Percentiles rank a stretch among this genome's conserved stretches.
Conservation (phyloP, 495 filamentous ascomycete species). For the Sporormia fimetaria region DNA sequence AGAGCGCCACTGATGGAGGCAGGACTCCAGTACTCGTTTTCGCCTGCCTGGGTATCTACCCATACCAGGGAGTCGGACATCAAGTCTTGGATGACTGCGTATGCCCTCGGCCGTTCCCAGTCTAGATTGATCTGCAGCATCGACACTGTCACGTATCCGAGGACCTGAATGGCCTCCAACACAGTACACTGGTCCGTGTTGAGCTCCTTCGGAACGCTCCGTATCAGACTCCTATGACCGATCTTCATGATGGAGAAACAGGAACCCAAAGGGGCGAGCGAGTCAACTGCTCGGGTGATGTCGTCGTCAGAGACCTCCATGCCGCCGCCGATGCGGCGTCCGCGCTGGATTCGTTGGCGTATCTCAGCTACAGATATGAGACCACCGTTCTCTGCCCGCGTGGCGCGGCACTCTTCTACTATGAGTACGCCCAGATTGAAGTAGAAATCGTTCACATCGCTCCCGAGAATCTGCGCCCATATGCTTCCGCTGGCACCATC, state of each 20-base stretch:
- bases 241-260: slow-evolving; percentile 74
- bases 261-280: slow-evolving; percentile 75
- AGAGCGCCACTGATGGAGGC: slow-evolving; percentile 40
- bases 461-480: slow-evolving; percentile 86
- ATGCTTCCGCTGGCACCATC: slow-evolving; percentile 45
- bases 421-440: slow-evolving; percentile 90
- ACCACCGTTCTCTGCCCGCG: slow-evolving; percentile 83
- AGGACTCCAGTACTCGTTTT: slow-evolving; percentile 95
- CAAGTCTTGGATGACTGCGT: slow-evolving; percentile 83
- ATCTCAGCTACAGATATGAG: slow-evolving; percentile 78
- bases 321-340: slow-evolving; percentile 59
- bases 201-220: slow-evolving; percentile 90
- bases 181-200: slow-evolving; percentile 90
- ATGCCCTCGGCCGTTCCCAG: slow-evolving; percentile 75
- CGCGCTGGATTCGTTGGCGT: slow-evolving; percentile 56
- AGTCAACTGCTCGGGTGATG: slow-evolving; percentile 77
- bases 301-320: slow-evolving; percentile 77
- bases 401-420: slow-evolving; percentile 83
- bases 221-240: slow-evolving; percentile 74
- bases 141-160: slow-evolving; percentile 79
- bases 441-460: slow-evolving; percentile 94
- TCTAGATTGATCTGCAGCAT: slow-evolving; percentile 86
- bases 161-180: slow-evolving; percentile 71
- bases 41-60: slow-evolving; percentile 75
- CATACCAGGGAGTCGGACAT: slow-evolving; percentile 87